Evolutionary conservation across 2,329 filamentous ascomycete genomes (phyloP), one percentile per base, ranked within the genome.

Genomic region (Thielaviopsis euricoi): DNA sequence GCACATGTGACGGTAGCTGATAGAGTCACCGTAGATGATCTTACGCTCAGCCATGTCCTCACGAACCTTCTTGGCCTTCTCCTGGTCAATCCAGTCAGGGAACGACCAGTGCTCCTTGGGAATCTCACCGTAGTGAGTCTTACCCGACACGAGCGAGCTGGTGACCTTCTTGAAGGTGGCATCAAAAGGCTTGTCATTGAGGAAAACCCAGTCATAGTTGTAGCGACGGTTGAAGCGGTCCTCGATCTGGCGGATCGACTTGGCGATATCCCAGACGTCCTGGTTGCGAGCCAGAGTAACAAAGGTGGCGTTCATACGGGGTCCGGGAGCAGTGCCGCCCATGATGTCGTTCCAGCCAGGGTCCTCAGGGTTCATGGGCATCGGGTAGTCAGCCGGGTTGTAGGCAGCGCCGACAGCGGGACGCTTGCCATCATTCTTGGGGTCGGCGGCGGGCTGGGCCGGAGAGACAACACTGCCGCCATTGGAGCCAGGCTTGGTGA

Each of bases 1-100:
- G 73, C 93, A 98, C 93, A 98, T 98, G 77, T 98, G 94, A 62
- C 93, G 84, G 76, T 98, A 98, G 74, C 88, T 95, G 73, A 95
- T 74, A 12, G 89, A 95, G 71, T 97, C 93, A 61, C 93, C 93
- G 69, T 98, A 98, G 72, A 98, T 98, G 71, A 98, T 95, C 75
- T 96, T 94, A 69, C 85, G 83, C 70, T 88, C 80, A 58, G 81
- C 83, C 93, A 98, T 98, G 65, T 96, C 88, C 73, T 96, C 85
- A 61, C 93, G 87, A 61, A 93, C 89, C 71, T 88, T 86, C 67
- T 81, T 81, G 49, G 93, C 94, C 74, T 87, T 94, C 55, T 96
- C 87, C 72, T 95, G 86, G 69, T 98, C 93, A 66, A 98, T 98
- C 78, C 85, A 93, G 3, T 87, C 81, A 4, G 93, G 93, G 76